phyloP scores from a whole-genome alignment of 768 basidiomycete genomes.

The Russula lepida region DNA sequence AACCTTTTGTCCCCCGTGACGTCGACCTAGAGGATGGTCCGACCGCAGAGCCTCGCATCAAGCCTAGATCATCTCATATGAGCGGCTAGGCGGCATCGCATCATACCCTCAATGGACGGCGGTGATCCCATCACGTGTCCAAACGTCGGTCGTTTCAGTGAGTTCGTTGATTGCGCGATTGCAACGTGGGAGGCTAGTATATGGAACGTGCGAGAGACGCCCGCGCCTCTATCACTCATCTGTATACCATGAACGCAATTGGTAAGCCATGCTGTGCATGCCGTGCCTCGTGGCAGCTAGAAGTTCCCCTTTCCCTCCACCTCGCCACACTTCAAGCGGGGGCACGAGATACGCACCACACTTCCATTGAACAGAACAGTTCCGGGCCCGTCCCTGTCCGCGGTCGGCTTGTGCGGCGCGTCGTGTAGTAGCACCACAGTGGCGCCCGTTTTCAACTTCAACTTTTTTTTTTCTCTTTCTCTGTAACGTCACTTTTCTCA shows the following conservation, averaged over 20 bases:
- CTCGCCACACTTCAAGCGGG: not conserved
- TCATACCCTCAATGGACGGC: not conserved
- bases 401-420: not conserved
- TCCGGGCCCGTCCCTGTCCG: not conserved
- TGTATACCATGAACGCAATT: not conserved
- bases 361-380: not conserved
- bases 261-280: not conserved
- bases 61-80: not conserved
- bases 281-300: constrained; percentile 4
- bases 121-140: not conserved
- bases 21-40: not conserved
- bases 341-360: not conserved
- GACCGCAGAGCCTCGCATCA: not conserved
- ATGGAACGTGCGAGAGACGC: not conserved
- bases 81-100: not conserved
- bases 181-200: not conserved
- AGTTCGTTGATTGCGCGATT: not conserved
- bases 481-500: not conserved
- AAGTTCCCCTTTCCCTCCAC: not conserved
- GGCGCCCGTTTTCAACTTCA: not conserved
- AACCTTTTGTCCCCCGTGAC: constrained; percentile 3
- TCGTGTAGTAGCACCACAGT: not conserved
- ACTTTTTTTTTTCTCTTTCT: not conserved
- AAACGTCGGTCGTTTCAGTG: not conserved
- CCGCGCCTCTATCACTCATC: not conserved